Percentiles rank a stretch among this genome's conserved stretches.
Evolutionary conservation across 2,329 filamentous ascomycete species (phyloP).

Genomic region (Botrytis paeoniae): DNA sequence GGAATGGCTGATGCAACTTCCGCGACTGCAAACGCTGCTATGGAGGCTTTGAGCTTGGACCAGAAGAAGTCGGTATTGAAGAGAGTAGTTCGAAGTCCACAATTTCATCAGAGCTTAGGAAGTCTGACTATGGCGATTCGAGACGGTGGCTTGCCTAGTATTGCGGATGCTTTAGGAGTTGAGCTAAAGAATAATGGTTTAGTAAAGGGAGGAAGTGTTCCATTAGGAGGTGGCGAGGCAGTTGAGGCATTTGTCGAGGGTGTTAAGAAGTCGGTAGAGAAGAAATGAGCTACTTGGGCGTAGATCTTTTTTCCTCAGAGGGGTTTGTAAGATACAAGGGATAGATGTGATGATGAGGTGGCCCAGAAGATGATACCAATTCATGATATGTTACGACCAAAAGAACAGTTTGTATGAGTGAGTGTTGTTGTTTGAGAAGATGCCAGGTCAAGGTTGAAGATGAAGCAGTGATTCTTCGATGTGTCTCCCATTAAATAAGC

Average conservation of each 20-base stretch:
- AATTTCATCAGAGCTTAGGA: conserved; percentile 82
- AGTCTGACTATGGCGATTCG: conserved; percentile 84
- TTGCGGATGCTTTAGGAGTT: conserved; percentile 81
- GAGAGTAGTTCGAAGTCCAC: conserved; percentile 81
- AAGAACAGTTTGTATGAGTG: conserved; percentile 27
- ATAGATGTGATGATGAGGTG: background rate
- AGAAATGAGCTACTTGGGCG: conserved; percentile 37
- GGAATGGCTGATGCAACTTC: conserved; percentile 63
- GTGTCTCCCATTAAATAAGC: background rate
- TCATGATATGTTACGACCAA: conserved; percentile 13
- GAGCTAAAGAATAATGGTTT: conserved; percentile 82
- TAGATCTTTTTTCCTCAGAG: background rate
- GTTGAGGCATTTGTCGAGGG: conserved; percentile 90
- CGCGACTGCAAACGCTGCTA: conserved; percentile 67
- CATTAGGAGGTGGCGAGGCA: conserved; percentile 82
- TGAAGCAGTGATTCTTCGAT: background rate
- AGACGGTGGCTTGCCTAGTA: conserved; percentile 85
- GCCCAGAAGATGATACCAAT: background rate
- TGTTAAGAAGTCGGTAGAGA: conserved; percentile 74
- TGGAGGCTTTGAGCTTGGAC: conserved; percentile 66
- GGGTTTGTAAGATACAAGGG: conserved; percentile 5
- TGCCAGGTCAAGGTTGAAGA: background rate
- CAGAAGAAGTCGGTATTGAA: conserved; percentile 80
- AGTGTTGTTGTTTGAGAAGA: background rate
- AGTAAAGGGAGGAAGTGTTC: conserved; percentile 73